Base-by-base conservation (phyloP, 768 basidiomycete species). In the Psilocybe tampanensis region DNA sequence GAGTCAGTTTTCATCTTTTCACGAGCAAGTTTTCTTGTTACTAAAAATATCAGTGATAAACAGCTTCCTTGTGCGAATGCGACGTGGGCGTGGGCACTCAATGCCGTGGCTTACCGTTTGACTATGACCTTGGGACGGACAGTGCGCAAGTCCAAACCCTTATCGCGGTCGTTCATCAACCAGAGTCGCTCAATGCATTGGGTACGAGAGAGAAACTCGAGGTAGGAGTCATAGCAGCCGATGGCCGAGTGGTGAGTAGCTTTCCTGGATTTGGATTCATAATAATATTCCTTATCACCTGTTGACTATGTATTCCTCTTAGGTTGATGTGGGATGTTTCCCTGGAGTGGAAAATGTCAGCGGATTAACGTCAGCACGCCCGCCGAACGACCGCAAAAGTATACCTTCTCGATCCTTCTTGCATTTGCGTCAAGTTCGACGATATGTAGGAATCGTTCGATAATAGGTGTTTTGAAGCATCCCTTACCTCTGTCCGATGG, bases 91-190 rank as follows among this genome's bases (percentile, higher is more conserved):
- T 89, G 86, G 86, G 82, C 81, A 1, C 55, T 60, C 42, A 56
- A 79, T n/a, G 82, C 84, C 2, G 59, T 70, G 12, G 62, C 74
- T n/a, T n/a, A 66, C 88, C 86, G 86, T 86, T 79, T 66, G 68
- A 69, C 2, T 74, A 76, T 58, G 86, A 88, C 62, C 65, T 88
- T 8, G 87, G 87, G 0, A 60, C 55, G 2, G 86, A 86, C 59
- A 84, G 80, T 52, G 71, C 72, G n/a, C 77, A 82, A 52, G 78
- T 75, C 4, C 53, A 48, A 34, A 76, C 77, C 57, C 80, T 83
- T 73, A 57, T 55, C 18, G 52, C 24, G 49, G 58, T 78, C 3
- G 67, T 70, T 17, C 60, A 44, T 0, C 60, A 68, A 17, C 84
- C 86, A 2, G 60, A 74, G 51, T 58, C 51, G 19, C 84, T 85